Conservation (phyloP, 805 yeast species). For the Clavispora santaluciae region DNA sequence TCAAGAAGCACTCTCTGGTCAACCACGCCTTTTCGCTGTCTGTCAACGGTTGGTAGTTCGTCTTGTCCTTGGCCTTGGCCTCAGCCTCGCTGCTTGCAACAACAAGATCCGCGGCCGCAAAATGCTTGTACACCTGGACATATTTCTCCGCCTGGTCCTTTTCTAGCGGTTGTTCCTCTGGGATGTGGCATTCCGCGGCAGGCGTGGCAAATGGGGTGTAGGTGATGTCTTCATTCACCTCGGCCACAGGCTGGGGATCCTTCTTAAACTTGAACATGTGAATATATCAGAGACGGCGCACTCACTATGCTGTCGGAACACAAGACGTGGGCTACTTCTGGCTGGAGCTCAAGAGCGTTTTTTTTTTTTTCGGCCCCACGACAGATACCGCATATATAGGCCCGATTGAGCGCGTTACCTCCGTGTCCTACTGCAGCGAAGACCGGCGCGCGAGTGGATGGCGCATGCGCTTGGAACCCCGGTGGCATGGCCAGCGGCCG, state of each 20-base stretch:
- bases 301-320: background rate
- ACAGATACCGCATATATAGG: background rate
- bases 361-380: background rate
- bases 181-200: conserved; percentile 41
- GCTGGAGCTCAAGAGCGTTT: background rate
- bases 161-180: conserved; percentile 49
- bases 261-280: conserved; percentile 1
- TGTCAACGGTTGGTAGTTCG: conserved; percentile 23
- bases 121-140: conserved; percentile 56
- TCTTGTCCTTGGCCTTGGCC: conserved; percentile 34
- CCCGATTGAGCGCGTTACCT: background rate
- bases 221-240: conserved; percentile 15
- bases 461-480: background rate
- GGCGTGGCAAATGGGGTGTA: conserved; percentile 53
- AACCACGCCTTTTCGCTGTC: conserved; percentile 82
- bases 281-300: background rate
- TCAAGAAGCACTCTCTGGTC: conserved; percentile 81
- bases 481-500: too few relatives aligned
- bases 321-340: background rate
- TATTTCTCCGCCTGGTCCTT: conserved; percentile 58
- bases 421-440: background rate
- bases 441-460: background rate
- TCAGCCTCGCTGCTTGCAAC: conserved; percentile 49
- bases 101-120: conserved; percentile 46
- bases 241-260: conserved; percentile 5